Percentiles rank a stretch among this genome's conserved stretches.
phyloP scores from a whole-genome alignment of 495 filamentous ascomycete genomes.

The Tuber brumale region DNA sequence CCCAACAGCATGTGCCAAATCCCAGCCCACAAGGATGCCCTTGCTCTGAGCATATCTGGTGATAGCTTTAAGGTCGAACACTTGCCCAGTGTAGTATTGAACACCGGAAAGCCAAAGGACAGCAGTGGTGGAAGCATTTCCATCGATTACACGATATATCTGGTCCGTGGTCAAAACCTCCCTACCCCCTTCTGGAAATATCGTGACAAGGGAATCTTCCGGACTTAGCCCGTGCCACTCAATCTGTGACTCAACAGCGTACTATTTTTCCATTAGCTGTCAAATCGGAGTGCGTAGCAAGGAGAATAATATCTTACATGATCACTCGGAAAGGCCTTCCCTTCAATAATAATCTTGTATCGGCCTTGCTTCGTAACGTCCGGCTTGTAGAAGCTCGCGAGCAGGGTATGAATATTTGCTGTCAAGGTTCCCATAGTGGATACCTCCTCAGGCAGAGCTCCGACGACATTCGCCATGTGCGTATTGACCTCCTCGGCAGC shows the following conservation, averaged over 20 bases:
- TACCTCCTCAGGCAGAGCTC: conserved; percentile 72
- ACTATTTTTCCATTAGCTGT: conserved; percentile 49
- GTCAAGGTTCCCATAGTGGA: conserved; percentile 92
- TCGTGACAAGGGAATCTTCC: conserved; percentile 64
- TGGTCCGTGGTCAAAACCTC: conserved; percentile 60
- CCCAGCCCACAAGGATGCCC: conserved; percentile 81
- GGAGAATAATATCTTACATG: conserved; percentile 51
- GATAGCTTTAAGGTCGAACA: conserved; percentile 78
- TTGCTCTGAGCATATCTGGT: conserved; percentile 69
- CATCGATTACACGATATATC: conserved; percentile 67
- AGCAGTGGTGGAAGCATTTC: conserved; percentile 68
- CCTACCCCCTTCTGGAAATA: conserved; percentile 56
- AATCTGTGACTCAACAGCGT: conserved; percentile 82
- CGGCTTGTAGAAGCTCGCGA: conserved; percentile 87
- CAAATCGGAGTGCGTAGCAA: not conserved
- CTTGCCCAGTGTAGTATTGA: conserved; percentile 92
- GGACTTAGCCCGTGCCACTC: conserved; percentile 66
- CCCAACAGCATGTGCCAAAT: conserved; percentile 89
- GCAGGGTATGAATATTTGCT: conserved; percentile 80
- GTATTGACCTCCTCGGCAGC: conserved; percentile 65
- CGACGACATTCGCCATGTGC: conserved; percentile 75
- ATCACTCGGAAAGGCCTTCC: conserved; percentile 91
- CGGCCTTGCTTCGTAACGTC: conserved; percentile 46
- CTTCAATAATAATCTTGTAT: conserved; percentile 88
- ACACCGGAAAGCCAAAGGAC: conserved; percentile 81